phyloP scores from a whole-genome alignment of 139 green algal species.

The Medakamo hakoo region DNA sequence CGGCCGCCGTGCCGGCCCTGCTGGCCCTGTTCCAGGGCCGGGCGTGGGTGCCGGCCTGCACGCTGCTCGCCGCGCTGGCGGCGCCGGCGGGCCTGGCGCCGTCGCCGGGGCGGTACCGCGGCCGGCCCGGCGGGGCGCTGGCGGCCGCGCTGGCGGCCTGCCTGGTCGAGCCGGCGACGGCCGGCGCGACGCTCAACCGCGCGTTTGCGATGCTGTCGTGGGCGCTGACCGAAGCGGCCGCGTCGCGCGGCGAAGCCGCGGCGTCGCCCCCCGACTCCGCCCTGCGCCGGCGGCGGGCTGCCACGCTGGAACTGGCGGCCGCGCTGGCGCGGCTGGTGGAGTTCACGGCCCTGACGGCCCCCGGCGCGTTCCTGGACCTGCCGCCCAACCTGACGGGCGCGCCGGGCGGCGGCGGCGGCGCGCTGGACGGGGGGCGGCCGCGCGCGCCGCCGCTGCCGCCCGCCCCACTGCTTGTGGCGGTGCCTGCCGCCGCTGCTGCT shows the following conservation, averaged over 20 bases:
- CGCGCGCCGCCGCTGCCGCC: conserved; percentile 14
- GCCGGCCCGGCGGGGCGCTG: neutral
- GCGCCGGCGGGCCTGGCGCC: neutral
- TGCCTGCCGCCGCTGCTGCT: neutral
- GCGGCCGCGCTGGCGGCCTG: neutral
- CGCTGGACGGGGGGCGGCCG: neutral
- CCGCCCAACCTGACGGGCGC: too few species aligned
- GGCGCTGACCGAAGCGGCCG: neutral
- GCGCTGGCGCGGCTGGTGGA: conserved; percentile 63
- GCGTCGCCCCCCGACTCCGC: neutral
- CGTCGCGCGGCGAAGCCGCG: neutral
- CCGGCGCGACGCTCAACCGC: neutral
- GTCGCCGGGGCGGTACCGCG: neutral
- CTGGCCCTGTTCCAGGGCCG: conserved; percentile 33
- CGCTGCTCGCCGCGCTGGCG: conserved; percentile 9
- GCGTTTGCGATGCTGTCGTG: neutral
- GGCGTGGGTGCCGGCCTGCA: conserved; percentile 8
- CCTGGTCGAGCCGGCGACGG: neutral
- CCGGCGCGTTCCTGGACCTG: too few species aligned
- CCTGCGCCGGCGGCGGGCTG: conserved; percentile 23
- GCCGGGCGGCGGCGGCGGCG: neutral
- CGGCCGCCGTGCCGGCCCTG: conserved; percentile 29
- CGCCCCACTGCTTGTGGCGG: conserved; percentile 8
- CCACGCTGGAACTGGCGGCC: conserved; percentile 56
- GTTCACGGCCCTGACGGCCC: conserved; percentile 42